A percentile compares a stretch with the other conserved stretches of the same genome.
Conservation (phyloP, 1,284 basidiomycete genomes). For the Anthracocystis setariae region DNA sequence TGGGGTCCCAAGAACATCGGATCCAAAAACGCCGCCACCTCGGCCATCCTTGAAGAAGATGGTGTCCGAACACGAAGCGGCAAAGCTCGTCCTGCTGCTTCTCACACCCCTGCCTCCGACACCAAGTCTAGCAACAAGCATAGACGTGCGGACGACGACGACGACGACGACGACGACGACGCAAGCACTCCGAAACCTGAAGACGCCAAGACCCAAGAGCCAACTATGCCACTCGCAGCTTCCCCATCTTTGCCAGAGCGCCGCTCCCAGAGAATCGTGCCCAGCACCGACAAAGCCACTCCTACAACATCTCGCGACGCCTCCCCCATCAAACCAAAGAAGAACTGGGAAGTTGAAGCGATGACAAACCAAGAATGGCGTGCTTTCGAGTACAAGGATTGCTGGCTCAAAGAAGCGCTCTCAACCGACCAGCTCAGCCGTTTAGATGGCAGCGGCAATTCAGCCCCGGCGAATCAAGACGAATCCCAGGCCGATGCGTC, state of each 20-base stretch:
- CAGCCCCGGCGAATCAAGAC: not conserved
- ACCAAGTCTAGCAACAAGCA: slow-evolving; percentile 21
- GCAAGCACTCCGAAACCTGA: slow-evolving; percentile 9
- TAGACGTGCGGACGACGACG: slow-evolving; percentile 19
- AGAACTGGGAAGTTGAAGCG: slow-evolving; percentile 51
- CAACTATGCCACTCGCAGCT: slow-evolving; percentile 11
- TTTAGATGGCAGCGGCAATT: not conserved
- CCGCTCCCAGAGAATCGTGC: slow-evolving; percentile 21
- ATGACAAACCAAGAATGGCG: slow-evolving; percentile 60
- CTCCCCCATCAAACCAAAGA: slow-evolving; percentile 46
- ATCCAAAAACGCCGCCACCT: slow-evolving; percentile 22
- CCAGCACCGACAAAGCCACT: slow-evolving; percentile 5
- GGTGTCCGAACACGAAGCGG: slow-evolving; percentile 61
- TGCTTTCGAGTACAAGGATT: slow-evolving; percentile 56
- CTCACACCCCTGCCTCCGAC: slow-evolving; percentile 2
- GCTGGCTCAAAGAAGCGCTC: slow-evolving; percentile 62
- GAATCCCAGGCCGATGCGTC: slow-evolving; percentile 1
- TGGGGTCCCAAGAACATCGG: slow-evolving; percentile 48
- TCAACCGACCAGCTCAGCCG: slow-evolving; percentile 27
- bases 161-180: slow-evolving; percentile 17
- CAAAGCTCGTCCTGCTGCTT: slow-evolving; percentile 22
- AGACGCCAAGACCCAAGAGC: slow-evolving; percentile 7
- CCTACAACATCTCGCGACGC: slow-evolving; percentile 26
- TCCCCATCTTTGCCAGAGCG: slow-evolving; percentile 20
- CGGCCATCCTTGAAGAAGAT: slow-evolving; percentile 48